A percentile compares a stretch with the other conserved stretches of the same genome.
These are phyloP conservation scores for Sporobolomyces roseus DNA, from an alignment of 768 basidiomycete species.

Conservation along the genomic window DNA sequence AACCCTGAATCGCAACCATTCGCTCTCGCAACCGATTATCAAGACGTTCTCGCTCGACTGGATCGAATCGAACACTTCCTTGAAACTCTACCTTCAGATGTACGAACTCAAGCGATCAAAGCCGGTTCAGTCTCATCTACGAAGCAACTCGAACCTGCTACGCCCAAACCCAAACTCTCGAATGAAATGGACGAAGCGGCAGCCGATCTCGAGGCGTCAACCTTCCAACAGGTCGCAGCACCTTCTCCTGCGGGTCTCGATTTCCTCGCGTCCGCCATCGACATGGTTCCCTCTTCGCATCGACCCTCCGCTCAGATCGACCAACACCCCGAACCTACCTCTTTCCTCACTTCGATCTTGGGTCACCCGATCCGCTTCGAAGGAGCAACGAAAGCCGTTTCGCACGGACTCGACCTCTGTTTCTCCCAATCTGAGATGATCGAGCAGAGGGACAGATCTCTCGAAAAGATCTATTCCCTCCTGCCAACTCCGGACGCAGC, in stretches of 20 bases:
- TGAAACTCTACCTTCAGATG: constrained; percentile 7
- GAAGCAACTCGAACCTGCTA: background rate
- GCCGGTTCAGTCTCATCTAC: background rate
- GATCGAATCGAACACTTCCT: constrained; percentile 14
- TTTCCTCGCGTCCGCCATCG: constrained; percentile 13
- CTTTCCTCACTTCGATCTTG: background rate
- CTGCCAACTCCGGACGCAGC: background rate
- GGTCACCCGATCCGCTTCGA: background rate
- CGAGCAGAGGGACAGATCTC: background rate
- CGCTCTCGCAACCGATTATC: constrained; percentile 16
- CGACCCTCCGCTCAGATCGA: background rate
- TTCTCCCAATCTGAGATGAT: background rate
- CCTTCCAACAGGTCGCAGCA: background rate
- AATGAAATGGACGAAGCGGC: constrained; percentile 4
- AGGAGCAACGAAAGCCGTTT: constrained; percentile 2
- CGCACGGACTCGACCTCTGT: constrained; percentile 18
- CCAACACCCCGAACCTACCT: background rate
- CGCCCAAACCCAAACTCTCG: background rate
- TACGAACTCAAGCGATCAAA: background rate
- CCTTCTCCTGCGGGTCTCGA: constrained; percentile 4
- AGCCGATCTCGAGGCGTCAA: background rate
- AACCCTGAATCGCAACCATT: constrained; percentile 18
- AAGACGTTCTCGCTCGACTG: constrained; percentile 6
- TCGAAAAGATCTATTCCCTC: constrained; percentile 4
- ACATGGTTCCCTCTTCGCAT: background rate